phyloP scores from a whole-genome alignment of 352 stramenopile species.

The Phytophthora citrophthora region DNA sequence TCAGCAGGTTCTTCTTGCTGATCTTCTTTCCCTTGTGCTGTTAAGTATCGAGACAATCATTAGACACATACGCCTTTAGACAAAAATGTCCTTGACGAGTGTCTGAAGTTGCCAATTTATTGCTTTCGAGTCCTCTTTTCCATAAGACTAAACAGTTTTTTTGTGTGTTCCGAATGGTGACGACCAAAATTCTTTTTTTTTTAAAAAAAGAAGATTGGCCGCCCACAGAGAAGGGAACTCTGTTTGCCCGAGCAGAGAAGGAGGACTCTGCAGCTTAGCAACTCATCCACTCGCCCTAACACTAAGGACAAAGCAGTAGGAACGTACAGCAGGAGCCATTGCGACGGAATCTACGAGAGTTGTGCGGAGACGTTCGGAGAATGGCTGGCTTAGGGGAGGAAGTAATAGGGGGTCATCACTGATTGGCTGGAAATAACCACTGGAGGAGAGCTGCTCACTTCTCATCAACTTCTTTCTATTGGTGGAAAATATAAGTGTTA shows the following conservation, averaged over 20 bases:
- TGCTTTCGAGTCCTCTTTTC: conserved; percentile 16
- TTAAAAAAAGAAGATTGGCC: not conserved
- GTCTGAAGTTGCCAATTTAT: conserved; percentile 18
- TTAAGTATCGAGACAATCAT: conserved; percentile 4
- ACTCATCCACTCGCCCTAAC: conserved; percentile 57
- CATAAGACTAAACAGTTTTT: conserved; percentile 8
- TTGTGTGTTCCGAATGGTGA: conserved; percentile 35
- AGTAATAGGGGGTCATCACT: not conserved
- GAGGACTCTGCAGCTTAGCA: conserved; percentile 87
- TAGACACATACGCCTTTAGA: conserved; percentile 11
- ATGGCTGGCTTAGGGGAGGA: conserved; percentile 9
- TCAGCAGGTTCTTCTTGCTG: conserved; percentile 90
- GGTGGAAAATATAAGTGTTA: conserved; percentile 18
- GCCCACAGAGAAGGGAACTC: conserved; percentile 91
- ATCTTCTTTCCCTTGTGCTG: conserved; percentile 90
- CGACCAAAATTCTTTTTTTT: conserved; percentile 12
- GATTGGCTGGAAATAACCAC: conserved; percentile 50
- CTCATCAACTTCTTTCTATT: conserved; percentile 34
- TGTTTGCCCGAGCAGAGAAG: conserved; percentile 90
- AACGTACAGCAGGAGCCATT: conserved; percentile 71
- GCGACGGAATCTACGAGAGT: conserved; percentile 30
- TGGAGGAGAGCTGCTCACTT: conserved; percentile 33
- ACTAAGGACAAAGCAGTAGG: not conserved
- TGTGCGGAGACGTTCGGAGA: conserved; percentile 48
- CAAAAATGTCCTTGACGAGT: conserved; percentile 26